Base-by-base conservation (phyloP, 225 moss, liverwort and hornwort genomes). In the Polytrichum formosum region DNA sequence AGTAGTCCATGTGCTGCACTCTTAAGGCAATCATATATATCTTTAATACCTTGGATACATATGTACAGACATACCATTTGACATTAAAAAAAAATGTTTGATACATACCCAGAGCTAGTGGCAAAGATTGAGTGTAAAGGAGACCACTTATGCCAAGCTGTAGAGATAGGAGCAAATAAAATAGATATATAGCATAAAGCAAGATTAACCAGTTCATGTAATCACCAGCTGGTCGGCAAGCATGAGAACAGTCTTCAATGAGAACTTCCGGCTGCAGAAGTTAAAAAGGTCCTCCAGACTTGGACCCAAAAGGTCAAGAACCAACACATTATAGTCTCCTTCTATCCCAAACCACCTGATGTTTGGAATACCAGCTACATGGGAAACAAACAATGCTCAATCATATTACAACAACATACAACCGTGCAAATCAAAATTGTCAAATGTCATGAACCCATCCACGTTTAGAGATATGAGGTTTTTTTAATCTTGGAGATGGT, bases 321-420 rank as follows among this genome's bases (percentile, higher is more conserved):
- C 96, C 84, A 96, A 79, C 31, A 93, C 96, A 83, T 89, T 96
- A 74, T 93, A 96, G 70, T 96, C 93, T 18, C 96, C 96, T 82
- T 96, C 96, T n/a, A 96, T 91, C 19, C 96, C 96, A 71, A 84
- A 96, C 96, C 96, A 96, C 73, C 96, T 93, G 88, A 96, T 93
- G 72, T 91, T 96, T 28, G 96, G 96, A 33, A 96, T 96, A 26
- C 96, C 96, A 73, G 96, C 96, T 96, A 91, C 70, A 81, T 35
- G 28, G 68, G 23, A 5, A 53, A 21, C 0, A 20, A 22, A 58
- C 21, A 6, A 0, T 20, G 58, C 58, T 58, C 58, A 58, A 0
- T n/a, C 58, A 58, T 46, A 46, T 0, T 46, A 46, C 46, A 37
- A 35, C 8, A 35, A 33, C 33, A 33, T 33, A 33, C 33, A 35